A percentile compares a stretch with the other conserved stretches of the same genome.
phyloP scores from a whole-genome alignment of 1,284 basidiomycete species.

The Irpex lacteus region DNA sequence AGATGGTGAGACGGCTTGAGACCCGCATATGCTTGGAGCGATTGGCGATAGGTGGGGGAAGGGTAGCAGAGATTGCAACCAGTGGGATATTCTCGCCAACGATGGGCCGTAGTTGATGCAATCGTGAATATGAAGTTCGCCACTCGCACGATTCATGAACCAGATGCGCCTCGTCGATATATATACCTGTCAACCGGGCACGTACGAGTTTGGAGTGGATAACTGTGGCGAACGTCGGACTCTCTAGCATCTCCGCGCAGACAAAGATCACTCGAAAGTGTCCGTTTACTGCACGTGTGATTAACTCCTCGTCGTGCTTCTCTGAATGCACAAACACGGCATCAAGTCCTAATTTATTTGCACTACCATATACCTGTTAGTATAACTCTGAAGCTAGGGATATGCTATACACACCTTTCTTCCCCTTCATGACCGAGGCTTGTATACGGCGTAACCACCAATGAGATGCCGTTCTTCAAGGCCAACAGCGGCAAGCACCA shows the following conservation, averaged over 20 bases:
- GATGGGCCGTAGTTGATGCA: background rate
- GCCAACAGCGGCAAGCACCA: background rate
- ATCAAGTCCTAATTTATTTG: background rate
- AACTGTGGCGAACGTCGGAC: background rate
- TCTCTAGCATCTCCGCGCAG: constrained; percentile 1
- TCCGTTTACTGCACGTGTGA: background rate
- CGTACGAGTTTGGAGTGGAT: background rate
- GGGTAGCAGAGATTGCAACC: background rate
- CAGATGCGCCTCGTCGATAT: background rate
- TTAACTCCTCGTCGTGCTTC: background rate
- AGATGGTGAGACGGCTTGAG: background rate
- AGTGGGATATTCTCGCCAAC: background rate
- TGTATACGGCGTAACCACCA: background rate
- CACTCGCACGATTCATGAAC: background rate
- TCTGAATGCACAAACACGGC: background rate
- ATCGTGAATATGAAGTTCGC: background rate
- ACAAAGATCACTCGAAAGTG: no score
- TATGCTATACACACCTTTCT: background rate
- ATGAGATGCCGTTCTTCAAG: background rate
- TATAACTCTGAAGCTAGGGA: no score
- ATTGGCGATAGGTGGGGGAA: background rate
- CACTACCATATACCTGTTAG: background rate
- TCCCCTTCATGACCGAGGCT: background rate
- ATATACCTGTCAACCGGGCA: background rate
- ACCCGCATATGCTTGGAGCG: background rate